Evolutionary conservation across 192 early-diverging fungal genomes (phyloP).

Genomic region (Mortierella hygrophila): DNA sequence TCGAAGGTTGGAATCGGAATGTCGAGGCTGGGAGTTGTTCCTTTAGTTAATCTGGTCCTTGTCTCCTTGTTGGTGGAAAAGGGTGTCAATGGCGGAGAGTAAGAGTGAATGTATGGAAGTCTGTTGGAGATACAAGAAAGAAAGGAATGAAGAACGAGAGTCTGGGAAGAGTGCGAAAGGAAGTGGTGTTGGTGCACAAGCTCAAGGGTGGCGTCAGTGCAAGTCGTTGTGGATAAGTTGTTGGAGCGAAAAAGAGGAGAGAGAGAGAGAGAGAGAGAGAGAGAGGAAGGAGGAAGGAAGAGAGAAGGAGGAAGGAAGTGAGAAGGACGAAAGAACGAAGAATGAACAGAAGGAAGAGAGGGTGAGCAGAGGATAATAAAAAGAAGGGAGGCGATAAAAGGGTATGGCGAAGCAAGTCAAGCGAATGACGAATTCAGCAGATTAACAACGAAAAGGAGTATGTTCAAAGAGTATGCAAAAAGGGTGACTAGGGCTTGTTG

Average conservation of each 20-base stretch:
- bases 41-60: neutral
- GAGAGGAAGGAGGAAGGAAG: no score
- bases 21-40: neutral
- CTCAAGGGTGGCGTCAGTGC: no score
- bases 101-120: neutral
- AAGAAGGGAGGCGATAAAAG: neutral
- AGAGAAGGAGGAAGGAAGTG: no score
- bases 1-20: neutral
- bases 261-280: neutral
- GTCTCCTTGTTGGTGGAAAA: neutral
- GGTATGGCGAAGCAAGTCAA: neutral
- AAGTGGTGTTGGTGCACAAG: neutral
- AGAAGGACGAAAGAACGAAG: no score
- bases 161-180: no score
- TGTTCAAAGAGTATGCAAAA: no score
- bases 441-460: no score
- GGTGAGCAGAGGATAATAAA: no score
- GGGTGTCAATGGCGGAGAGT: neutral
- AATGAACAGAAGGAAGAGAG: no score
- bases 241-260: neutral
- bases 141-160: neutral
- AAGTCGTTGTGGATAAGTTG: neutral
- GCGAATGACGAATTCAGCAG: neutral
- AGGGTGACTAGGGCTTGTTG: no score
- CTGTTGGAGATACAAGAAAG: no score